Conservation (phyloP, 129 eudicot species). For the Dittrichia graveolens region DNA sequence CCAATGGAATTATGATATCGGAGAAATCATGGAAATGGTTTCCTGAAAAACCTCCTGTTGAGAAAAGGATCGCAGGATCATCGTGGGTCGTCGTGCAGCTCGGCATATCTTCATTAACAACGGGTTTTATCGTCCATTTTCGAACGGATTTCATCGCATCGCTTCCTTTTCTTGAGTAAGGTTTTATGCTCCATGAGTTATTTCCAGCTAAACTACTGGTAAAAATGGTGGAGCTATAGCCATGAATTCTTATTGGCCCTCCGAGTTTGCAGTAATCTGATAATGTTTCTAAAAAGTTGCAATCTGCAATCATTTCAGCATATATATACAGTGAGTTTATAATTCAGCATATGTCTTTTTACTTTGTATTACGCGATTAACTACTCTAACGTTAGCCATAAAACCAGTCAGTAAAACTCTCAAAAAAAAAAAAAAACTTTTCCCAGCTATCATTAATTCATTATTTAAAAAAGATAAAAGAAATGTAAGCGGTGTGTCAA, state of each 20-base stretch:
- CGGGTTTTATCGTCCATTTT: slow-evolving; percentile 48
- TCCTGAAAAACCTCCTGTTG: slow-evolving; percentile 59
- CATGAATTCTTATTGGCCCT: slow-evolving; percentile 59
- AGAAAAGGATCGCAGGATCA: slow-evolving; percentile 58
- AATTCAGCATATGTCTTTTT: no score
- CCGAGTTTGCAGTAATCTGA: slow-evolving; percentile 63
- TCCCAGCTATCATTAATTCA: no score
- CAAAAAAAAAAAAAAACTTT: no score
- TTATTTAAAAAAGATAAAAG: no score
- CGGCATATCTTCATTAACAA: slow-evolving; percentile 31
- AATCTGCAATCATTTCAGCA: slow-evolving; percentile 23
- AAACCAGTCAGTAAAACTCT: no score
- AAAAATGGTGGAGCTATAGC: slow-evolving; percentile 50
- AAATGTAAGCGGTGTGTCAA: no score
- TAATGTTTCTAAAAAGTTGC: slow-evolving; percentile 40
- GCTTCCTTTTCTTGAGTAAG: slow-evolving; percentile 59
- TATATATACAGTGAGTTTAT: no score
- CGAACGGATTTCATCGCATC: slow-evolving; percentile 33
- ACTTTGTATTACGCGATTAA: no score
- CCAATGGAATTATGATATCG: slow-evolving; percentile 54
- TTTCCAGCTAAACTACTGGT: slow-evolving; percentile 19
- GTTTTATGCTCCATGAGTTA: slow-evolving; percentile 50
- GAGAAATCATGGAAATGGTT: slow-evolving; percentile 70
- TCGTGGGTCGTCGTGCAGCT: slow-evolving; percentile 37
- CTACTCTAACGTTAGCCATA: no score